Evolutionary conservation across 768 basidiomycete species (phyloP), one percentile per base, ranked within the genome.

Genomic region (Podaxis pistillaris): DNA sequence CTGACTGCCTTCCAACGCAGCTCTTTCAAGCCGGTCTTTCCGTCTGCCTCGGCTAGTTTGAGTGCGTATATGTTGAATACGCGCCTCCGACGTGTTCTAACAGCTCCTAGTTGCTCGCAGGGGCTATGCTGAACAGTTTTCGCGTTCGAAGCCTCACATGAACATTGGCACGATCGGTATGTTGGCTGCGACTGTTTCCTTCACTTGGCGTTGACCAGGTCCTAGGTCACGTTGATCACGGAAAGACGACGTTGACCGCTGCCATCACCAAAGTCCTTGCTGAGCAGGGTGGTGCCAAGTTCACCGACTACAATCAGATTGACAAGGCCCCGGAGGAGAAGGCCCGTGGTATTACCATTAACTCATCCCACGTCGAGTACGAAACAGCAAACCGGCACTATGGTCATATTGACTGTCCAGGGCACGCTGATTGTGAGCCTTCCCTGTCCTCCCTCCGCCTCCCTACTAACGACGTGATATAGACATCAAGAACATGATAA

Each of bases 301-400:
- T 99, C 79, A 93, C 96, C 65, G 96, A 95, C 83, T 99, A 99
- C 81, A 86, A 83, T 54, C 88, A 94, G 76, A 99, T 99, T 70
- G 97, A 99, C 90, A 98, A 93, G 82, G 97, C 97, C 8, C 97
- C 97, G 2, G 97, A 99, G 78, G 97, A 99, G 81, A 96, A 94
- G 78, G 96, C 96, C 64, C 93, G 97, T 74, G 97, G 97, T 77
- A 99, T 99, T 78, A 99, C 97, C 65, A 99, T 99, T 77, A 95
- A 96, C 76, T 96, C 97, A 22, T 87, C 97, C 56, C 97, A 99
- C 73, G 95, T 99, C 73, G 97, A 99, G 75, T 99, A 99, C 74
- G 95, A 98, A 82, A 96, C 96, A 38, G 80, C 80, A 17, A 79
- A 75, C 40, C 86, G 96, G 60, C 96, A 98, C 72, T 98, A 98